phyloP scores from a whole-genome alignment of 108 stramenopile genomes.

The Skeletonema costatum region DNA sequence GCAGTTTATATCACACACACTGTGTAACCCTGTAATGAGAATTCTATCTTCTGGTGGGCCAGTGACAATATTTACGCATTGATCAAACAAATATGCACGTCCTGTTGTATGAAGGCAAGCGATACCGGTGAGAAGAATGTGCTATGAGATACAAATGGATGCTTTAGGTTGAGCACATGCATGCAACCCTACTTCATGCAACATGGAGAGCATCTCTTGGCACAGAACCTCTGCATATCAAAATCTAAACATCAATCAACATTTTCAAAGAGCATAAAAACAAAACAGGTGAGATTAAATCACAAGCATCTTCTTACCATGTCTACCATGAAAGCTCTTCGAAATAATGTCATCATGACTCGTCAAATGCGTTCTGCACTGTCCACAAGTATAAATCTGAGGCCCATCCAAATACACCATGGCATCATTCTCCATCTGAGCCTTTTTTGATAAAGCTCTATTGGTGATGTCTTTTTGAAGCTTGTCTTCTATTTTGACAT shows the following conservation, averaged over 20 bases:
- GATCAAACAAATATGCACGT: constrained; percentile 89
- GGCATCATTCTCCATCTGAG: constrained; percentile 73
- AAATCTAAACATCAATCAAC: background rate
- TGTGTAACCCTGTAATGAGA: constrained; percentile 94
- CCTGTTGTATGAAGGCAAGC: constrained; percentile 37
- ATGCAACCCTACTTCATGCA: background rate
- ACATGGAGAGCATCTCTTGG: background rate
- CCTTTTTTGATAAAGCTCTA: constrained; percentile 38
- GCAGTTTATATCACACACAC: constrained; percentile 93
- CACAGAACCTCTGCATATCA: background rate
- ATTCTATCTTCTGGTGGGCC: constrained; percentile 82
- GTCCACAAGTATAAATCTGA: constrained; percentile 82
- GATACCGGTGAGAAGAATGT: background rate
- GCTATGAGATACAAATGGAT: background rate
- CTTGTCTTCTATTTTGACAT: background rate
- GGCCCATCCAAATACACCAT: constrained; percentile 93
- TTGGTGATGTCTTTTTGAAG: background rate
- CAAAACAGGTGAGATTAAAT: too few relatives aligned
- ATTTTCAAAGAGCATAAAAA: background rate
- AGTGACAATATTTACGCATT: constrained; percentile 83
- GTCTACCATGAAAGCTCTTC: constrained; percentile 94
- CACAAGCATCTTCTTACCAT: too few relatives aligned
- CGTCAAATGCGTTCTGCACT: constrained; percentile 91
- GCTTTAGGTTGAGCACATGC: background rate
- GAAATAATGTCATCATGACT: constrained; percentile 93